These are phyloP conservation scores for Melanogaster broomeanus DNA, from an alignment of 768 basidiomycete species.

Conservation along the genomic window DNA sequence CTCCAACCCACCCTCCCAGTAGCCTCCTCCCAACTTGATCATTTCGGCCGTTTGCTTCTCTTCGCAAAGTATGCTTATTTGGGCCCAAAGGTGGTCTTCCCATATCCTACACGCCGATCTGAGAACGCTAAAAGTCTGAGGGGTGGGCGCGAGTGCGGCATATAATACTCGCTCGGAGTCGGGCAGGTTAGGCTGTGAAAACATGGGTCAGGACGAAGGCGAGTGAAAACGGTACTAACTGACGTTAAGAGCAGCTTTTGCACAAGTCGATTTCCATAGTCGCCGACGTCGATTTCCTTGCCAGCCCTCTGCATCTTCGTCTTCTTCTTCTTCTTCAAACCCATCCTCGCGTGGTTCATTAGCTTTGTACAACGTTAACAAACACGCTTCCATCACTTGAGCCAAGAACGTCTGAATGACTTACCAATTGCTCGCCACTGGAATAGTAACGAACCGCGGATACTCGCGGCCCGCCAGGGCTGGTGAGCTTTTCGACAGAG, in stretches of 20 bases:
- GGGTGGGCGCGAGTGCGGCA: slow-evolving; percentile 78
- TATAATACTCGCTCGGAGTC: slow-evolving; percentile 83
- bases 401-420: slow-evolving; percentile 19
- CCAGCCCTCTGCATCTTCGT: slow-evolving; percentile 50
- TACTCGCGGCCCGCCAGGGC: slow-evolving; percentile 89
- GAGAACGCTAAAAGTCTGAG: slow-evolving; percentile 62
- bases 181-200: slow-evolving; percentile 52
- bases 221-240: not conserved
- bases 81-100: slow-evolving; percentile 97
- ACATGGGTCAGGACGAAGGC: slow-evolving; percentile 6
- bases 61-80: slow-evolving; percentile 78
- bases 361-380: slow-evolving; percentile 42
- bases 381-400: not conserved
- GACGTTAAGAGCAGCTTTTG: slow-evolving; percentile 76
- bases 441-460: slow-evolving; percentile 81
- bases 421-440: slow-evolving; percentile 72
- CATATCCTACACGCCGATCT: slow-evolving; percentile 82
- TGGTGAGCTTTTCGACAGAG: slow-evolving; percentile 82
- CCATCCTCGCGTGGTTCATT: slow-evolving; percentile 52
- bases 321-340: slow-evolving; percentile 44
- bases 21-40: slow-evolving; percentile 62
- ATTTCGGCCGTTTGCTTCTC: slow-evolving; percentile 76
- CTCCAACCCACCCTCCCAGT: slow-evolving; percentile 72
- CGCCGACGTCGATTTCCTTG: slow-evolving; percentile 75
- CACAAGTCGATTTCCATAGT: slow-evolving; percentile 89